A percentile compares a stretch with the other conserved stretches of the same genome.
phyloP scores from a whole-genome alignment of 2,329 filamentous ascomycete species.

The Aspergillus aculeatinus region DNA sequence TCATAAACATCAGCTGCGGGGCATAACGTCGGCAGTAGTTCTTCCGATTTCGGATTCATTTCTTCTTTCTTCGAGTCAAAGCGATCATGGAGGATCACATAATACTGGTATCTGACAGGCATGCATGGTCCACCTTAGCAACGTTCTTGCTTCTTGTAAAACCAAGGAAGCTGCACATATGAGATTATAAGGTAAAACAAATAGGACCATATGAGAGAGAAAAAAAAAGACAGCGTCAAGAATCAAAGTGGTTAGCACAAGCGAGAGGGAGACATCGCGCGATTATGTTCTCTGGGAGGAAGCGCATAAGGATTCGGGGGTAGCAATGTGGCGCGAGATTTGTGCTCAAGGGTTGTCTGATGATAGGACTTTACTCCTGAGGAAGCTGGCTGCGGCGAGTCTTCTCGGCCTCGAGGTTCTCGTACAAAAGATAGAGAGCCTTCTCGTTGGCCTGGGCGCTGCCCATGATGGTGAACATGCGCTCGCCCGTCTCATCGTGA shows the following conservation, averaged over 20 bases:
- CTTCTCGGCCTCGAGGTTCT: slow-evolving; percentile 99
- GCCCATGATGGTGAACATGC: slow-evolving; percentile 99
- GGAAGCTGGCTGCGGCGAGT: slow-evolving; percentile 87
- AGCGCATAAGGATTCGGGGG: slow-evolving; percentile 1
- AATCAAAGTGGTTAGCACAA: slow-evolving; percentile 19
- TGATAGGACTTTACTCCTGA: slow-evolving; percentile 48
- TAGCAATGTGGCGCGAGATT: background rate
- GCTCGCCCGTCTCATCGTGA: slow-evolving; percentile 94
- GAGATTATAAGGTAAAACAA: slow-evolving; percentile 20
- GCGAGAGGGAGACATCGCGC: slow-evolving; percentile 7
- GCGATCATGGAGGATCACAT: slow-evolving; percentile 18
- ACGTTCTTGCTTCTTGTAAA: slow-evolving; percentile 27
- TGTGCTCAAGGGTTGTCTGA: background rate
- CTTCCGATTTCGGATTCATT: slow-evolving; percentile 22
- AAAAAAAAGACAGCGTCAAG: slow-evolving; percentile 20
- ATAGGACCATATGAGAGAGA: slow-evolving; percentile 16
- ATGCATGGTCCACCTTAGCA: slow-evolving; percentile 25
- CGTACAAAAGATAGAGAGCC: slow-evolving; percentile 91
- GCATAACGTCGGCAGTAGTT: slow-evolving; percentile 11
- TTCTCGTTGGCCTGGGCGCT: slow-evolving; percentile 92
- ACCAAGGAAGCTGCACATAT: slow-evolving; percentile 23
- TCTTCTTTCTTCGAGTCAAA: slow-evolving; percentile 11
- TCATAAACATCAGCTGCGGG: slow-evolving; percentile 8
- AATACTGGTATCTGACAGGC: slow-evolving; percentile 27
- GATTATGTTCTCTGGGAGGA: slow-evolving; percentile 8